Evolutionary conservation across 2,329 filamentous ascomycete genomes (phyloP).

Genomic region (Pseudogymnoascus sp.): DNA sequence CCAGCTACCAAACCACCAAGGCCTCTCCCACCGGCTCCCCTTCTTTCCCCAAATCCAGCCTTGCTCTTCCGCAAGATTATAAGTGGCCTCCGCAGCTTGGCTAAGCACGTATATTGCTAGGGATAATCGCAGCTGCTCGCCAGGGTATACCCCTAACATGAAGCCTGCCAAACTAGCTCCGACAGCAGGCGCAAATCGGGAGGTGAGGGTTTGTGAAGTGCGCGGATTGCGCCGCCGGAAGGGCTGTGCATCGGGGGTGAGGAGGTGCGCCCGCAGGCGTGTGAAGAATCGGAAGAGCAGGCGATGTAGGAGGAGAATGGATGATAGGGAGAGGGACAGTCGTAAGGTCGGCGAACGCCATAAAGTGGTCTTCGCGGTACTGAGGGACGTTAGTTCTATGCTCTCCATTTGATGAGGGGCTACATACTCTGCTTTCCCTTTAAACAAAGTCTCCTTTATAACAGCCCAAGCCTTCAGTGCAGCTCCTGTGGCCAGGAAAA

Average conservation of each 20-base stretch:
- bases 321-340: slow-evolving; percentile 73
- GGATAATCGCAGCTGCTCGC: slow-evolving; percentile 64
- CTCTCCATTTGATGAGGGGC: background rate
- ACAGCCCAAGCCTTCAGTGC: slow-evolving; percentile 56
- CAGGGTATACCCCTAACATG: slow-evolving; percentile 67
- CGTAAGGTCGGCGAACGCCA: slow-evolving; percentile 64
- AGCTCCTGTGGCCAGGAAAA: slow-evolving; percentile 58
- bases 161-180: slow-evolving; percentile 83
- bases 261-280: slow-evolving; percentile 67
- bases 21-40: slow-evolving; percentile 50
- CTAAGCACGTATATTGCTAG: slow-evolving; percentile 77
- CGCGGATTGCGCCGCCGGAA: slow-evolving; percentile 79
- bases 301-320: slow-evolving; percentile 81
- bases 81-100: slow-evolving; percentile 75
- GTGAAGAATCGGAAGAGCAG: slow-evolving; percentile 85
- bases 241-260: slow-evolving; percentile 69
- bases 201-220: slow-evolving; percentile 68
- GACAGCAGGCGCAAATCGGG: slow-evolving; percentile 76
- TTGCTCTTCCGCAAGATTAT: slow-evolving; percentile 73
- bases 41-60: slow-evolving; percentile 58
- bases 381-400: slow-evolving; percentile 14
- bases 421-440: slow-evolving; percentile 28
- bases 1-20: slow-evolving; percentile 83
- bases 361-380: slow-evolving; percentile 43
- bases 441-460: slow-evolving; percentile 41